phyloP scores from a whole-genome alignment of 2,329 filamentous ascomycete species.

The Fusarium sp. region DNA sequence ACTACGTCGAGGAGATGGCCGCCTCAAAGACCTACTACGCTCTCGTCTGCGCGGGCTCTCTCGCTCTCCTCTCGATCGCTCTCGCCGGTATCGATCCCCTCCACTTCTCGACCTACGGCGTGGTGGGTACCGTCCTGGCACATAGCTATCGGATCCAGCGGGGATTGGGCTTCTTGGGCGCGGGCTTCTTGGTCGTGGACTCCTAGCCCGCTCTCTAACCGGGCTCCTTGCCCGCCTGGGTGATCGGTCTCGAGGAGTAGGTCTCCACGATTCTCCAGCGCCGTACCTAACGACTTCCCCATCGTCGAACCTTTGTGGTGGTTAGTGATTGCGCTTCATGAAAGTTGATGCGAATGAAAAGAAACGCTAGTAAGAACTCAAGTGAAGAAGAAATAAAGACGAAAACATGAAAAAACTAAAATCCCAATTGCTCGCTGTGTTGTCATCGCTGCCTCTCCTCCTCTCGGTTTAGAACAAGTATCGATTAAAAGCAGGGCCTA shows the following conservation, averaged over 20 bases:
- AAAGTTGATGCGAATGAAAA: background rate
- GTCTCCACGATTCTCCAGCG: constrained; percentile 70
- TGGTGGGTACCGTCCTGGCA: constrained; percentile 57
- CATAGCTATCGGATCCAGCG: constrained; percentile 58
- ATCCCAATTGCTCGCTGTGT: background rate
- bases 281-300: constrained; percentile 71
- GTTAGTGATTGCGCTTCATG: constrained; percentile 23
- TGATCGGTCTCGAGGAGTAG: constrained; percentile 64
- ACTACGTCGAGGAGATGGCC: constrained; percentile 55
- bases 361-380: constrained; percentile 8
- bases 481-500: background rate
- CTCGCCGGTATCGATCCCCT: constrained; percentile 56
- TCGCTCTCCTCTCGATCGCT: constrained; percentile 56
- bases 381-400: background rate
- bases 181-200: constrained; percentile 55
- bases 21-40: constrained; percentile 52
- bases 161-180: constrained; percentile 53
- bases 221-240: constrained; percentile 53
- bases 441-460: background rate
- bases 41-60: constrained; percentile 53
- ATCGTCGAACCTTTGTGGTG: constrained; percentile 63
- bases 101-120: constrained; percentile 57
- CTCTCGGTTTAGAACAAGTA: background rate
- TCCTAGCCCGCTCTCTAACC: constrained; percentile 47
- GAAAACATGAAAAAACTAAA: background rate